phyloP scores from a whole-genome alignment of 2,329 filamentous ascomycete species.

The Alternaria ventricosa region DNA sequence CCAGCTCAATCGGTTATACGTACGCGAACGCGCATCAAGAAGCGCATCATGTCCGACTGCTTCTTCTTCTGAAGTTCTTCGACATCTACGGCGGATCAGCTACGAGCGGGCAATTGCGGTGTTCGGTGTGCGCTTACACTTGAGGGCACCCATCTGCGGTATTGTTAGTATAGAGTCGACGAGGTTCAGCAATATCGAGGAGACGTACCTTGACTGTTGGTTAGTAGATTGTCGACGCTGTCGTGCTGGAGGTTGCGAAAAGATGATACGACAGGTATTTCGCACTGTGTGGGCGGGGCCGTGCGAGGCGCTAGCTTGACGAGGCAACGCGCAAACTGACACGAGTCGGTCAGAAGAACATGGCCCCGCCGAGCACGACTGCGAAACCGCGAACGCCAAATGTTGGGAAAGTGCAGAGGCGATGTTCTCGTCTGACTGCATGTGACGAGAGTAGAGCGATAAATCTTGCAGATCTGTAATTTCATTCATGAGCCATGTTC shows the following conservation, averaged over 20 bases:
- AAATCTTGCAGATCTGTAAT: rapidly evolving
- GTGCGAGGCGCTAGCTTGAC: not conserved
- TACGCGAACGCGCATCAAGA: constrained; percentile 84
- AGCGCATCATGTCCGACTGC: constrained; percentile 99
- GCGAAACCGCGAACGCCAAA: not conserved
- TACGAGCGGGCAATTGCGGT: constrained; percentile 46
- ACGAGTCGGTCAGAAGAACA: not conserved
- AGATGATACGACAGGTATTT: constrained; percentile 30
- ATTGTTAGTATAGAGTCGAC: constrained; percentile 27
- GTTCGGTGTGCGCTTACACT: constrained; percentile 60
- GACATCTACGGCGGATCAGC: constrained; percentile 61
- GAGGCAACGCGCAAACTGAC: not conserved
- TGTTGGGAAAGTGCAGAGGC: not conserved
- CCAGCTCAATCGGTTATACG: constrained; percentile 27
- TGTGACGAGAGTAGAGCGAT: not conserved
- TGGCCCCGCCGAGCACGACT: constrained; percentile 10
- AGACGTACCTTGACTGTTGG: constrained; percentile 46
- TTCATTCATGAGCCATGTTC: not conserved
- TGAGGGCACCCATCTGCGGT: constrained; percentile 94
- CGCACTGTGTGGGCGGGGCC: constrained; percentile 27
- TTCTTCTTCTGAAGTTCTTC: constrained; percentile 99
- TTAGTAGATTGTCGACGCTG: constrained; percentile 42
- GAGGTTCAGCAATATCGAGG: not conserved
- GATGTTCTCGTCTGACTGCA: not conserved
- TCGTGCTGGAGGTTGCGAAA: constrained; percentile 25